Base-by-base conservation (phyloP, 345 rosid genomes). In the Lepidium africanum region DNA sequence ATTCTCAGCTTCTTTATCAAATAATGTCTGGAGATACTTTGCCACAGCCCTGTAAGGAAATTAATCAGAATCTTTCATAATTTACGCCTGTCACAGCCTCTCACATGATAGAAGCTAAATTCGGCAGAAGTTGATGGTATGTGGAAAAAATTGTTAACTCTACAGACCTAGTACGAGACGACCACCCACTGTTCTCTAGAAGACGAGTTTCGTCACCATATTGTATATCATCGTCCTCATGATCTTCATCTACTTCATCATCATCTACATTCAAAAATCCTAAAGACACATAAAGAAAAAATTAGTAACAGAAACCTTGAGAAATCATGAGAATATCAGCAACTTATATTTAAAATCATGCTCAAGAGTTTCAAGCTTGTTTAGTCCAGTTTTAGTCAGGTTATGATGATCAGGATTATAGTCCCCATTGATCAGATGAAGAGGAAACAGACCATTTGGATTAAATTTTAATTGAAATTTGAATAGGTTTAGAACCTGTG, bases 181-280 rank as follows among this genome's bases (percentile, higher is more conserved):
- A 95, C 99, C 99, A 95, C 23, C 99, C 96, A 79, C 83, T 89
- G 63, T 91, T 95, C 64, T 91, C 99, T 42, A 86, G 82, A 78
- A 91, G 80, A 64, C 65, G 79, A 60, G 84, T 57, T 32, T 87
- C 93, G 53, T 91, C 91, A 60, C 75, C 76, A 58, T 76, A 50
- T 49, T 70, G 46, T 45, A 72, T 48, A 4, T 77, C 84, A 79
- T 77, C 74, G 37, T 74, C 85, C 57, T 84, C 83, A 21, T 86
- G 85, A 50, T 84, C 90, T 41, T 87, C 91, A 64, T 84, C 96
- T 27, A 69, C 90, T 47, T 91, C 98, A 16, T 91, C 96, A 80
- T 95, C 98, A 70, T 95, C 92, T 48, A 86, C 92, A 53, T 89
- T 91, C 77, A 95, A 69, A 77, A 95, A 95, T 19, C 83, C 99